A percentile compares a stretch with the other conserved stretches of the same genome.
phyloP scores from a whole-genome alignment of 225 moss, liverwort and hornwort species.

The Takakia lepidozioides region DNA sequence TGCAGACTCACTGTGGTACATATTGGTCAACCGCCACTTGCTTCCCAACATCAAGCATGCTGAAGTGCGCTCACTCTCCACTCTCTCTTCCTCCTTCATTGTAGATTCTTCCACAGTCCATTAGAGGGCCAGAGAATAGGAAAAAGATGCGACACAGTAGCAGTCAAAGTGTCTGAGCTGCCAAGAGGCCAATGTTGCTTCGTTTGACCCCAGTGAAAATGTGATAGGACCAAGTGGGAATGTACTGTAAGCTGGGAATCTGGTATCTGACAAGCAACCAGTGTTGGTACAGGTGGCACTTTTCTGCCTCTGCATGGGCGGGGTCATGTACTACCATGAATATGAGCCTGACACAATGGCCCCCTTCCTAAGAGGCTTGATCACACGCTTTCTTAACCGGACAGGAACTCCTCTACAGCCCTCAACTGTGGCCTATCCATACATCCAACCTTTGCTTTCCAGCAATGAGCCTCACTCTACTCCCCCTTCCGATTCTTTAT shows the following conservation, averaged over 20 bases:
- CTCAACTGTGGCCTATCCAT: conserved; percentile 35
- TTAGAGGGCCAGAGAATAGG: too few species aligned
- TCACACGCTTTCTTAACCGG: conserved; percentile 69
- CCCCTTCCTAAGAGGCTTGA: conserved; percentile 73
- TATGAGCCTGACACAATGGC: conserved; percentile 86
- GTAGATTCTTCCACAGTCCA: too few species aligned
- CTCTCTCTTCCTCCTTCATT: neutral
- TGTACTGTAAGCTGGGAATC: too few species aligned
- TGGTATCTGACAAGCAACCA: too few species aligned
- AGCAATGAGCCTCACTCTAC: conserved; percentile 10
- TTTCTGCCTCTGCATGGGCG: conserved; percentile 84
- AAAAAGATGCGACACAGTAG: too few species aligned
- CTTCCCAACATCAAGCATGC: conserved; percentile 82
- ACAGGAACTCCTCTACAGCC: conserved; percentile 60
- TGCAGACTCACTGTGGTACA: conserved; percentile 74
- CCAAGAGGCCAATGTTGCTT: too few species aligned
- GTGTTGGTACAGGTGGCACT: conserved; percentile 67
- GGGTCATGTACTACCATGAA: conserved; percentile 87
- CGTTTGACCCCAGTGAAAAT: too few species aligned
- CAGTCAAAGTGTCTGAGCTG: too few species aligned
- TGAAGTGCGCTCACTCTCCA: conserved; percentile 40
- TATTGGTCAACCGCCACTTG: conserved; percentile 68
- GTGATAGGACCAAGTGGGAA: too few species aligned
- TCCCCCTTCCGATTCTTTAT: conserved; percentile 5
- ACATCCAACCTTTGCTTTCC: conserved; percentile 25